phyloP scores from a whole-genome alignment of 805 yeast genomes.

The Lipomyces japonicus region DNA sequence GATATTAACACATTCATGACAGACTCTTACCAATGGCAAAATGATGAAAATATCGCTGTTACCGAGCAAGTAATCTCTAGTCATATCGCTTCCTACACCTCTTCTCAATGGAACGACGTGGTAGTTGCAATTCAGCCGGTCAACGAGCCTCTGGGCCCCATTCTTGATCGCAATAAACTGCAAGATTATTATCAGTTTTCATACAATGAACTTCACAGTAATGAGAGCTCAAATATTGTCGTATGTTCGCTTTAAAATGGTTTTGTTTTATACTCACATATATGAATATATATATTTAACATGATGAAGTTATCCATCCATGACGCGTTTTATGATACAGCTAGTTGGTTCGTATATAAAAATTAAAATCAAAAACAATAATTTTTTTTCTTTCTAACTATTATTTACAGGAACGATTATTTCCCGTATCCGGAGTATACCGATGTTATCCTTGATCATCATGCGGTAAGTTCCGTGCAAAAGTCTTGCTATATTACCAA shows the following conservation, averaged over 20 bases:
- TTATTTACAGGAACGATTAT: slow-evolving; percentile 59
- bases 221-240: slow-evolving; percentile 48
- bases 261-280: neutral
- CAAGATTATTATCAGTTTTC: slow-evolving; percentile 58
- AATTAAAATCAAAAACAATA: no score
- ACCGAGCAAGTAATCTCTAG: slow-evolving; percentile 53
- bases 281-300: neutral
- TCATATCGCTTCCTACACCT: slow-evolving; percentile 62
- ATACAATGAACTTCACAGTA: slow-evolving; percentile 58
- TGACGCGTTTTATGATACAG: slow-evolving; percentile 64
- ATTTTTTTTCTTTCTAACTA: slow-evolving; percentile 19
- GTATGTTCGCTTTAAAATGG: slow-evolving; percentile 41
- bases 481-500: slow-evolving; percentile 32
- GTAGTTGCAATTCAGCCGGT: slow-evolving; percentile 77
- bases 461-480: slow-evolving; percentile 35
- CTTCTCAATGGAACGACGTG: slow-evolving; percentile 57
- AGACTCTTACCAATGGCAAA: slow-evolving; percentile 55
- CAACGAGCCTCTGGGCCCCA: slow-evolving; percentile 83
- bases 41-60: slow-evolving; percentile 47
- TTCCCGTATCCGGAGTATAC: slow-evolving; percentile 47
- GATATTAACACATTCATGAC: no score
- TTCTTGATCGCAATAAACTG: slow-evolving; percentile 54
- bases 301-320: slow-evolving; percentile 45
- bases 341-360: slow-evolving; percentile 5
- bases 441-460: slow-evolving; percentile 81